A percentile compares a stretch with the other conserved stretches of the same genome.
Conservation (phyloP, 345 rosid species). For the Passiflora organensis region DNA sequence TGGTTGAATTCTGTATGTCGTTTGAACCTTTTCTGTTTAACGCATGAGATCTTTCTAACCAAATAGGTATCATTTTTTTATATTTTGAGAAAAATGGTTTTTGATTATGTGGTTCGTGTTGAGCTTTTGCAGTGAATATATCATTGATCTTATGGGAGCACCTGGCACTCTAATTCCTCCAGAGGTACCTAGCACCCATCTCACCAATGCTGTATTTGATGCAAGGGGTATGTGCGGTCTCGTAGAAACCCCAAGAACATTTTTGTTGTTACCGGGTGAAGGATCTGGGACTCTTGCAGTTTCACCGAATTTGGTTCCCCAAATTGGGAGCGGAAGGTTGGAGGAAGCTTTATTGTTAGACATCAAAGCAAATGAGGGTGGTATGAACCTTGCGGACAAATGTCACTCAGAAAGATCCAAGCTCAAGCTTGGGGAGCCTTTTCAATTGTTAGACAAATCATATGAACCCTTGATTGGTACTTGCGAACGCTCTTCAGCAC, state of each 20-base stretch:
- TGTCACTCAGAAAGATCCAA: constrained; percentile 54
- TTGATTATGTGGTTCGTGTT: too few species aligned
- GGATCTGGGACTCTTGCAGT: constrained; percentile 28
- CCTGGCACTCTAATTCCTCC: constrained; percentile 87
- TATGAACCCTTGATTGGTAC: constrained; percentile 37
- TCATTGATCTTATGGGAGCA: constrained; percentile 97
- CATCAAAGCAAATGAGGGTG: constrained; percentile 31
- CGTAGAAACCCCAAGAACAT: constrained; percentile 27
- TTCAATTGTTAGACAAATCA: constrained; percentile 36
- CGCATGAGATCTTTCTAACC: constrained; percentile 1
- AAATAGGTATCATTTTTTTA: constrained; percentile 2
- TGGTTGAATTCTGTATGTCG: neutral
- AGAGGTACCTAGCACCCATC: constrained; percentile 73
- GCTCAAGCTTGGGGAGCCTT: constrained; percentile 61
- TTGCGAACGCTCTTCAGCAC: constrained; percentile 53
- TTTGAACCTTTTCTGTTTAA: constrained; percentile 4
- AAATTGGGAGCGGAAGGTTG: constrained; percentile 20
- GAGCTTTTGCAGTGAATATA: constrained; percentile 68
- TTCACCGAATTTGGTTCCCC: constrained; percentile 24
- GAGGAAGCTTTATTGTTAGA: constrained; percentile 34
- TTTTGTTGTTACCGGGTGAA: constrained; percentile 35
- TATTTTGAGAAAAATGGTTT: too few species aligned
- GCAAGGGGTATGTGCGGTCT: constrained; percentile 40
- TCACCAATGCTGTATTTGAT: constrained; percentile 47
- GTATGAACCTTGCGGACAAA: constrained; percentile 34